Conservation (phyloP, 768 basidiomycete genomes). For the Amanita jacksonii region DNA sequence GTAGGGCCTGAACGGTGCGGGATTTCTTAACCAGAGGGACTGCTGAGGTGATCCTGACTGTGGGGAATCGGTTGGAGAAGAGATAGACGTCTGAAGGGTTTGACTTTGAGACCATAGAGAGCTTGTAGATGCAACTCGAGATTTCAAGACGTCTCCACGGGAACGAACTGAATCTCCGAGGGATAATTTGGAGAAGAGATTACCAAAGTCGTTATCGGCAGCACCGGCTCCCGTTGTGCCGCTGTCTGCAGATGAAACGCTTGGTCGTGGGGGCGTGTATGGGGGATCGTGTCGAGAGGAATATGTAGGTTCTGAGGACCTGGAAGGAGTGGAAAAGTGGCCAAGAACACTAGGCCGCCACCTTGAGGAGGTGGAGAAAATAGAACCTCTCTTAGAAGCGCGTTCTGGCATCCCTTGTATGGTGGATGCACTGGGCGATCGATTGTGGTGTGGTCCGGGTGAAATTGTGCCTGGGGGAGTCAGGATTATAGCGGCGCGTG, state of each 20-base stretch:
- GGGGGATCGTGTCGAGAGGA: slow-evolving; percentile 26
- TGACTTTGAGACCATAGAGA: slow-evolving; percentile 21
- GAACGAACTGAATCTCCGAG: slow-evolving; percentile 32
- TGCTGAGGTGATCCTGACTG: slow-evolving; percentile 2
- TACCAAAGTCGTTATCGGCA: slow-evolving; percentile 37
- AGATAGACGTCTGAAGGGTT: slow-evolving; percentile 13
- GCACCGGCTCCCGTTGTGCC: slow-evolving; percentile 42
- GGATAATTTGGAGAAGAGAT: slow-evolving; percentile 28
- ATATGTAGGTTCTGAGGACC: too few relatives aligned
- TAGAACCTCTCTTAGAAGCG: slow-evolving; percentile 10
- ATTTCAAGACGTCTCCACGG: slow-evolving; percentile 23
- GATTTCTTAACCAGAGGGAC: slow-evolving; percentile 15
- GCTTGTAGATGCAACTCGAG: slow-evolving; percentile 20
- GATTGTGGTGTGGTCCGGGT: slow-evolving; percentile 28
- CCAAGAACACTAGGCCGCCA: slow-evolving; percentile 19
- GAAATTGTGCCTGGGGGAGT: slow-evolving; percentile 15
- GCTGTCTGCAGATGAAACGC: slow-evolving; percentile 52
- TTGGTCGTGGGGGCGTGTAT: slow-evolving; percentile 41
- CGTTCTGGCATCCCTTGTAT: slow-evolving; percentile 20
- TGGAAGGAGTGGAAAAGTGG: slow-evolving; percentile 24
- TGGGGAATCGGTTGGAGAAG: slow-evolving; percentile 10
- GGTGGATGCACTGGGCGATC: slow-evolving; percentile 42
- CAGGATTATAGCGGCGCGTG: slow-evolving; percentile 25
- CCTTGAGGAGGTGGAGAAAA: slow-evolving; percentile 34
- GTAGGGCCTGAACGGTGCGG: slow-evolving; percentile 23